Conservation (phyloP, 176 grass and related monocot species). For the Aegilops umbellulata region DNA sequence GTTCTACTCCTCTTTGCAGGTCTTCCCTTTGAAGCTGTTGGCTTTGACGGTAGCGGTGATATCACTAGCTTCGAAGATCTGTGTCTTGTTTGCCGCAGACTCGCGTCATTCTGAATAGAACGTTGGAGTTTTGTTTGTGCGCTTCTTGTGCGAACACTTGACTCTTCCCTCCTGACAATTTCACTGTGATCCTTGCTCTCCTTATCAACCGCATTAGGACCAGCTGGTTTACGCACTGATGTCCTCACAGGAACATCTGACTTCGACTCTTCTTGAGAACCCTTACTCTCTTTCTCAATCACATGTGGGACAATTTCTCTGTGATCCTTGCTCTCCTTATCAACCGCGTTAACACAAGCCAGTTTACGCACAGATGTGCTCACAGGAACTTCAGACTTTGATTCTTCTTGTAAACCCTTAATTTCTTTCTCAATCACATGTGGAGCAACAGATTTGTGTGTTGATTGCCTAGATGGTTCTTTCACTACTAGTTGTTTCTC, state of each 20-base stretch:
- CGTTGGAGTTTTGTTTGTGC: background rate
- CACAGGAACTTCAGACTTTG: background rate
- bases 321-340: background rate
- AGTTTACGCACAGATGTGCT: constrained; percentile 10
- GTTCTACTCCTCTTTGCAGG: constrained; percentile 33
- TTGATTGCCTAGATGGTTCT: background rate
- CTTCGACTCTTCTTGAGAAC: background rate
- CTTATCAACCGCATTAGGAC: background rate
- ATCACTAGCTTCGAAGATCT: background rate
- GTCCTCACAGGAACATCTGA: background rate
- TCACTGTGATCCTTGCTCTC: background rate
- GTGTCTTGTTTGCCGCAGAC: background rate
- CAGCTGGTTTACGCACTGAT: background rate
- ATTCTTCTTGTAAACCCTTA: background rate
- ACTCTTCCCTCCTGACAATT: background rate
- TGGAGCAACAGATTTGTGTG: background rate
- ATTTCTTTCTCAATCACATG: background rate
- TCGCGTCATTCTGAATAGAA: background rate
- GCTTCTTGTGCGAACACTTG: background rate
- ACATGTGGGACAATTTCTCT: background rate
- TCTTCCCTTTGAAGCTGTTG: constrained; percentile 20
- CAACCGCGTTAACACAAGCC: background rate
- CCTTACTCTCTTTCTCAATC: background rate
- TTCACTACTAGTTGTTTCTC: constrained; percentile 17
- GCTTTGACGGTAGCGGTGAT: constrained; percentile 2